A percentile compares a stretch with the other conserved stretches of the same genome.
phyloP scores from a whole-genome alignment of 805 yeast genomes.

The Metschnikowia reukaufii region DNA sequence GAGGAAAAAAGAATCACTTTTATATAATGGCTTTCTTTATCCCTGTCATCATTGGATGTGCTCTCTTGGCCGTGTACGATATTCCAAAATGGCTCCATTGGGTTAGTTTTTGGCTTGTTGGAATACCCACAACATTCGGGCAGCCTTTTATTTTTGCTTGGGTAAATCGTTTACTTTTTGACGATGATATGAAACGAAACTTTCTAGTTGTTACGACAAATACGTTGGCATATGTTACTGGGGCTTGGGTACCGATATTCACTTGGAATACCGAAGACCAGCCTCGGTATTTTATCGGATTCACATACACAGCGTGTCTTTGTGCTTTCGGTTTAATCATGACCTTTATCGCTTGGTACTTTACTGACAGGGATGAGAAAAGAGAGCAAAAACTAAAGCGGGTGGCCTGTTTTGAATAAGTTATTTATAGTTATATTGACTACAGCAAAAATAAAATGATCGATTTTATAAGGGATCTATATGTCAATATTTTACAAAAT shows the following conservation, averaged over 20 bases:
- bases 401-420: background rate
- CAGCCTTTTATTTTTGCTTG: conserved; percentile 58
- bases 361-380: conserved; percentile 29
- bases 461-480: conserved; percentile 4
- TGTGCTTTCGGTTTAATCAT: conserved; percentile 30
- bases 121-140: conserved; percentile 50
- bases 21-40: conserved; percentile 40
- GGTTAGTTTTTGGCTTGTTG: conserved; percentile 48
- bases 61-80: conserved; percentile 47
- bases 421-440: too few species aligned
- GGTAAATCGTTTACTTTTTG: conserved; percentile 48
- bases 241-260: conserved; percentile 40
- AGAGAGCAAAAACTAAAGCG: background rate
- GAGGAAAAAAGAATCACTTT: conserved; percentile 34
- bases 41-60: conserved; percentile 42
- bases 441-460: background rate
- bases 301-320: conserved; percentile 34
- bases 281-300: conserved; percentile 36
- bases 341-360: conserved; percentile 27
- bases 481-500: conserved; percentile 17
- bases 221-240: conserved; percentile 40
- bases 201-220: conserved; percentile 41
- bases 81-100: conserved; percentile 50
- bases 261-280: conserved; percentile 39
- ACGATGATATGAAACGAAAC: conserved; percentile 35